phyloP scores from a whole-genome alignment of 768 basidiomycete species.

The Daedaleopsis nitida region DNA sequence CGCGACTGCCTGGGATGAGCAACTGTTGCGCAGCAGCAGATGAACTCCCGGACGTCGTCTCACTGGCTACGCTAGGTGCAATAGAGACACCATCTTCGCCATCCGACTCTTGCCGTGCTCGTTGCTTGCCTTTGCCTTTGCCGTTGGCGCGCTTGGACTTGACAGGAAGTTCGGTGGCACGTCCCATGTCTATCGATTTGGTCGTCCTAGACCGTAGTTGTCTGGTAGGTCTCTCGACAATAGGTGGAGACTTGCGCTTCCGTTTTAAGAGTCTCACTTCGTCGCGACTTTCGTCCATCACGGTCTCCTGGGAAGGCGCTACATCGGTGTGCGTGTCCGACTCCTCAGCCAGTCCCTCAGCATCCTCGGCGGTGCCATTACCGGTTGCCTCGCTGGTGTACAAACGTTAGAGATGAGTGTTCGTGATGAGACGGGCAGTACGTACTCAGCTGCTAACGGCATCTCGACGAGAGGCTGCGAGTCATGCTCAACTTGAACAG shows the following conservation, averaged over 20 bases:
- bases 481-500: neutral
- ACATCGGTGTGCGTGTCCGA: neutral
- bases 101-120: constrained; percentile 17
- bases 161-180: neutral
- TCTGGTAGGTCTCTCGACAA: neutral
- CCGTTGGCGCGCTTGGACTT: constrained; percentile 10
- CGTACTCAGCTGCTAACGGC: neutral
- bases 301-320: constrained; percentile 3
- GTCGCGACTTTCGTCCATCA: constrained; percentile 6
- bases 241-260: constrained; percentile 24
- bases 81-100: constrained; percentile 16
- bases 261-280: constrained; percentile 24
- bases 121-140: constrained; percentile 40
- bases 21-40: constrained; percentile 41
- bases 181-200: constrained; percentile 12
- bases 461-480: neutral
- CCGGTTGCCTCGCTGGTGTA: too few relatives aligned
- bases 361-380: neutral
- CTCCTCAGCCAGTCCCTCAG: neutral
- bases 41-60: constrained; percentile 37
- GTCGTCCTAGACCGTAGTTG: constrained; percentile 11
- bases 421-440: neutral
- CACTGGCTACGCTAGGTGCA: constrained; percentile 17
- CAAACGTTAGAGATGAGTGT: too few relatives aligned
- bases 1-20: constrained; percentile 28